These are phyloP conservation scores for Trichosporon sp. DNA, from an alignment of 1,284 basidiomycete genomes.

Conservation along the genomic window DNA sequence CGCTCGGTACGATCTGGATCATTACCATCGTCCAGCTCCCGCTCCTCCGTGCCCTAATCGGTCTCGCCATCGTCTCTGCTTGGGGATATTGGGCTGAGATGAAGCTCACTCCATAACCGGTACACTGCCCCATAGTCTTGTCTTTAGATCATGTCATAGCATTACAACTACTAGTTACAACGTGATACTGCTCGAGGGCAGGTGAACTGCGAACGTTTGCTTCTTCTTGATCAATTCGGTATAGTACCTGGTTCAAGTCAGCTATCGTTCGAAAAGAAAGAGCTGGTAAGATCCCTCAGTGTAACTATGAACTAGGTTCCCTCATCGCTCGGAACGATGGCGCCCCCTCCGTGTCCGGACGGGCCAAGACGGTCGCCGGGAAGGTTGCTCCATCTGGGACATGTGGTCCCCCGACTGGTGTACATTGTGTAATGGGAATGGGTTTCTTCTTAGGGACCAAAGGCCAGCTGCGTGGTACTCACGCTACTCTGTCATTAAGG, in stretches of 20 bases:
- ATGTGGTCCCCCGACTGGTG: constrained; percentile 35
- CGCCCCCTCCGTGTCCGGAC: constrained; percentile 36
- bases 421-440: constrained; percentile 28
- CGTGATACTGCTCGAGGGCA: constrained; percentile 1
- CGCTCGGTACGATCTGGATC: constrained; percentile 56
- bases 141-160: constrained; percentile 20
- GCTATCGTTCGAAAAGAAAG: background rate
- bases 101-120: constrained; percentile 19
- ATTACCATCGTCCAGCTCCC: constrained; percentile 55
- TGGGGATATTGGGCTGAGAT: constrained; percentile 16
- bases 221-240: background rate
- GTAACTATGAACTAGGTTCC: constrained; percentile 55
- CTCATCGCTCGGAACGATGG: constrained; percentile 44
- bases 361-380: constrained; percentile 41
- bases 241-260: background rate
- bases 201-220: background rate
- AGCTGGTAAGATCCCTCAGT: constrained; percentile 46
- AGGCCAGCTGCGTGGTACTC: background rate
- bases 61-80: constrained; percentile 28
- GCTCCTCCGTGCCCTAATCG: constrained; percentile 44
- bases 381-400: constrained; percentile 31
- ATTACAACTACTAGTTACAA: constrained; percentile 19
- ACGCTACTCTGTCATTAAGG: background rate
- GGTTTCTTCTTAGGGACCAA: constrained; percentile 21
- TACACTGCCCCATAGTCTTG: background rate